Evolutionary conservation across 2,329 filamentous ascomycete species (phyloP).

Genomic region (Monilinia polystroma): DNA sequence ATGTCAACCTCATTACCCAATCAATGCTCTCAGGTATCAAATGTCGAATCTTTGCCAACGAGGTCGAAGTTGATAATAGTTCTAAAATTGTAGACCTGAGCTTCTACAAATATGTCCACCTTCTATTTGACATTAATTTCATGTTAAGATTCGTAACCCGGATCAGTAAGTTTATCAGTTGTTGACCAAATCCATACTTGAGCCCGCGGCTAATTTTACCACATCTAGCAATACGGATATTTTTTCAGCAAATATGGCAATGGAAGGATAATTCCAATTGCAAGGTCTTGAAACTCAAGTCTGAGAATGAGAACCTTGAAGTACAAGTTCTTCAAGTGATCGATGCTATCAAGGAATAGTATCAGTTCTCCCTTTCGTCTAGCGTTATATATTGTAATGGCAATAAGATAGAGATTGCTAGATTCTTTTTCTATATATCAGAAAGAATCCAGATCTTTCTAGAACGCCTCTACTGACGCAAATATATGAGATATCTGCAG

Average conservation of each 20-base stretch:
- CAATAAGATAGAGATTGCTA: slow-evolving; percentile 47
- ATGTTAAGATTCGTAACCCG: neutral
- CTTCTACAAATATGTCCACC: too few relatives aligned
- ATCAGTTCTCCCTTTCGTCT: slow-evolving; percentile 45
- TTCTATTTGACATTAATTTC: neutral
- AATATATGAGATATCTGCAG: slow-evolving; percentile 47
- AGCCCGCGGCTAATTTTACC: neutral
- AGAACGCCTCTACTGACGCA: slow-evolving; percentile 40
- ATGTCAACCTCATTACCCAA: too few relatives aligned
- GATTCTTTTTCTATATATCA: slow-evolving; percentile 25
- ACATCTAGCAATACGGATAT: neutral
- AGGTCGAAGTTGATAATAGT: too few relatives aligned
- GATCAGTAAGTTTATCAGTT: neutral
- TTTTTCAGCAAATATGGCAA: slow-evolving; percentile 45
- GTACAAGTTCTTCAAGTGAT: slow-evolving; percentile 49
- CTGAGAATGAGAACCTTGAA: slow-evolving; percentile 55
- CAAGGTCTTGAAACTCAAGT: slow-evolving; percentile 54
- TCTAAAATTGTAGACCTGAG: too few relatives aligned
- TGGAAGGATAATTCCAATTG: slow-evolving; percentile 46
- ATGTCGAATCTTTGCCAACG: too few relatives aligned
- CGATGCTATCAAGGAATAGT: slow-evolving; percentile 44
- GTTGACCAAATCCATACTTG: neutral
- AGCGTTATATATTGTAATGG: slow-evolving; percentile 50
- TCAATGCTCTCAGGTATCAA: too few relatives aligned
- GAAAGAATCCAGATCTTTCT: slow-evolving; percentile 25